Base-by-base conservation (phyloP, 1,139 yeast species). In the Kluyveromyces marxianus region DNA sequence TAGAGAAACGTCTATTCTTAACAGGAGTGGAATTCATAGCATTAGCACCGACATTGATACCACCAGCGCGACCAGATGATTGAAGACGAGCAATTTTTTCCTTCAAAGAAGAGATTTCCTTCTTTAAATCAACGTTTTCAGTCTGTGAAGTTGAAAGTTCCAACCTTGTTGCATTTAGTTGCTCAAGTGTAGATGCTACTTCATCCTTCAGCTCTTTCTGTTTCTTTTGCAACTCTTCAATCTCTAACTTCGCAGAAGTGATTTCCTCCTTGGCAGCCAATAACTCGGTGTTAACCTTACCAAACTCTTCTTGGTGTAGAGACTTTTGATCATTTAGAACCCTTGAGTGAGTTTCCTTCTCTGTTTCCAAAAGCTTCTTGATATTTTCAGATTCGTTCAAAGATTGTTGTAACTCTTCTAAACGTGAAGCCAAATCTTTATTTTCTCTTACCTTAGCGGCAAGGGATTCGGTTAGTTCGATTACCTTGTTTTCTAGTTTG, bases 401-500 rank as follows among this genome's bases (percentile, higher is more conserved):
- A 43, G 79, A 70, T 25, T 59, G 63, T 59, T 79, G 82, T 59
- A 75, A 60, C 75, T 72, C 58, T 65, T 77, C 74, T 47, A 90
- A 77, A 58, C 85, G 86, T 10, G 69, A 68, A 53, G 78, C 74
- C 60, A 90, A 72, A 50, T 75, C 76, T 69, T 83, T 84, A 67
- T 89, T 90, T 57, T 88, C 96, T 57, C 79, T 84, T 37, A 83
- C 80, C 67, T 85, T 84, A 28, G 81, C 68, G 1, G 95, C 80
- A 54, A 90, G 73, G 7, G 83, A 78, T 64, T 90, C 96, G 1
- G 96, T 89, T 54, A 94, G 77, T 66, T 90, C 96, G 54, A 92
- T 89, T 26, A 94, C 97, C 73, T 92, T 92, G 67, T 90, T 92
- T 66, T 94, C 98, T 59, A 92, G 76, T 63, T 85, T 81, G 69